Conservation (phyloP, 768 basidiomycete genomes). For the Pleurotus citrinopileatus region DNA sequence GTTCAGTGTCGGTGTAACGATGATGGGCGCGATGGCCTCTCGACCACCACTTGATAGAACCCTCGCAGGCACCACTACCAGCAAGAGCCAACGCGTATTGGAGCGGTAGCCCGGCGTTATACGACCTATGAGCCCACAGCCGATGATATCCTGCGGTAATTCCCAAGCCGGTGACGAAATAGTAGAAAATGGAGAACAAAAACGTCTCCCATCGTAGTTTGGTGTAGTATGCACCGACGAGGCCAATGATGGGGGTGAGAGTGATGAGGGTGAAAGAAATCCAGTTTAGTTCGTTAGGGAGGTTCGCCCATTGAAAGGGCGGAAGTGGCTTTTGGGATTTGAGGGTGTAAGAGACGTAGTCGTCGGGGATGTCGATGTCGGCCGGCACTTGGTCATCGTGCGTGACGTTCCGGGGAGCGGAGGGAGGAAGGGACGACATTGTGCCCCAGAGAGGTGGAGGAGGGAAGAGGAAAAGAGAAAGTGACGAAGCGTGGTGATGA, state of each 20-base stretch:
- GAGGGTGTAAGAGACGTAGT: constrained; percentile 78
- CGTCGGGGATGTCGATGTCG: constrained; percentile 74
- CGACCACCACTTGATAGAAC: constrained; percentile 98
- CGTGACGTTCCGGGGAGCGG: background rate
- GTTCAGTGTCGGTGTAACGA: constrained; percentile 93
- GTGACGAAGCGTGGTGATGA: background rate
- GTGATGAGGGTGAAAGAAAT: constrained; percentile 72
- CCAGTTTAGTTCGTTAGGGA: constrained; percentile 68
- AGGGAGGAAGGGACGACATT: background rate
- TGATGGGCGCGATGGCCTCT: constrained; percentile 97
- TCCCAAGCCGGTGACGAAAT: constrained; percentile 62
- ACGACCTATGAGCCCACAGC: constrained; percentile 93
- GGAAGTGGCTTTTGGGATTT: constrained; percentile 66
- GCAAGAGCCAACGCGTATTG: constrained; percentile 81
- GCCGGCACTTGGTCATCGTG: constrained; percentile 3
- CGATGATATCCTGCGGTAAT: constrained; percentile 95
- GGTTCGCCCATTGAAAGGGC: constrained; percentile 60
- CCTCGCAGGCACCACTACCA: constrained; percentile 91
- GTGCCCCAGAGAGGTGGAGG: background rate
- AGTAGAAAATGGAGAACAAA: constrained; percentile 39
- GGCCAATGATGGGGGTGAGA: constrained; percentile 68
- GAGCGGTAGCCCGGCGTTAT: constrained; percentile 86
- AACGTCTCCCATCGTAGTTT: constrained; percentile 71
- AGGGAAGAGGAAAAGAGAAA: background rate
- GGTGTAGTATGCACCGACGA: constrained; percentile 70